Conservation (phyloP, 805 yeast species). For the Hanseniaspora meyeri region DNA sequence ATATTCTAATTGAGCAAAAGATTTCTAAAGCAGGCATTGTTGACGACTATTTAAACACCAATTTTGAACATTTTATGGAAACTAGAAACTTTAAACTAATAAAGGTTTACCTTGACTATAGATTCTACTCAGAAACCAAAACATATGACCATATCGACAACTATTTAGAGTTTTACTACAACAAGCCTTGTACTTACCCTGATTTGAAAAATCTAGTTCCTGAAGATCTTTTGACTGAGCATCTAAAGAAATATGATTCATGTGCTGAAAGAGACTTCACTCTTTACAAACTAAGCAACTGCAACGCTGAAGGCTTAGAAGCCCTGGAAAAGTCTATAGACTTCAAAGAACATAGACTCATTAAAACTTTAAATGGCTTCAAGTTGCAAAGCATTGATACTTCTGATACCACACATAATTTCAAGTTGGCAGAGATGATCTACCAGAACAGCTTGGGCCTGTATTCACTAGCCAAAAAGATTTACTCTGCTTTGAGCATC, state of each 20-base stretch:
- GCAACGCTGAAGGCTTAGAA: neutral
- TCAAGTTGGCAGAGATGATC: conserved; percentile 58
- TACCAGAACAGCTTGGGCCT: conserved; percentile 50
- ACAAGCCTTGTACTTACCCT: conserved; percentile 3
- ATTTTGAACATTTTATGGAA: conserved; percentile 3
- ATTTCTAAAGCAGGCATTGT: neutral
- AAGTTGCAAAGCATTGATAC: neutral
- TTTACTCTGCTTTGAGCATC: conserved; percentile 44
- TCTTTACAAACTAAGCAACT: neutral
- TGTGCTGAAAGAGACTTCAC: neutral
- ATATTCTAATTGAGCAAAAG: neutral
- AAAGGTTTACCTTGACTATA: conserved; percentile 1
- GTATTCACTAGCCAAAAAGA: conserved; percentile 35
- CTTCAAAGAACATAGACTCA: neutral
- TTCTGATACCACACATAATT: conserved; percentile 39
- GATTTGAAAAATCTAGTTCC: conserved; percentile 9
- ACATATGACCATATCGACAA: neutral
- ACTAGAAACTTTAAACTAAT: conserved; percentile 11
- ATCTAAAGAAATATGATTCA: neutral
- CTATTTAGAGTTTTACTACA: neutral
- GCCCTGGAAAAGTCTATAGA: neutral
- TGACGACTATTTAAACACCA: neutral
- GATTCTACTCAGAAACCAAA: neutral
- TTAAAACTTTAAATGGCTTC: neutral
- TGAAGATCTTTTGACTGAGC: neutral